Base-by-base conservation (phyloP, 306 rosid species). In the Castanea mollissima region DNA sequence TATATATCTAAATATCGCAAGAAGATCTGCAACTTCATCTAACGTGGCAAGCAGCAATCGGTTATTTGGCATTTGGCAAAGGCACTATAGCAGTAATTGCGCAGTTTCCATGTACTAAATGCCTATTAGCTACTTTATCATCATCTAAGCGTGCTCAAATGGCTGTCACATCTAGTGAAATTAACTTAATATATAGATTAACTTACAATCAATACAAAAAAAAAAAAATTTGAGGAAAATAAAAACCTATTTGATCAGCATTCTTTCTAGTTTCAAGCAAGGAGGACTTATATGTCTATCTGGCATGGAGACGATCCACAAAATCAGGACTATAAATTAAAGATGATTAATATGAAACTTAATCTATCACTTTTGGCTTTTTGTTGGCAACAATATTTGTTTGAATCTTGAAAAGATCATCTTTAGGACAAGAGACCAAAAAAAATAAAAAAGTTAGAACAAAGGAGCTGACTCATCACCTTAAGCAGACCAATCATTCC, bases 351-450 rank as follows among this genome's bases (percentile, higher is more conserved):
- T 56, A 5, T 55, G 23, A 15, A 5, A 6, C 27, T 38, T 13
- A 10, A 72, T 18, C 76, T 12, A 7, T 52, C 46, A 15, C 21
- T 60, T 75, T 25, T 75, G 59, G 15, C 23, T 12, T 38, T 54
- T 68, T 67, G 19, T 19, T 35, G 56, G 58, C 16, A 34, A 32
- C 44, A 71, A 78, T n/a, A n/a, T 55, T 13, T 41, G 23, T 57
- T 70, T 78, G 70, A 71, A 35, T 71, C 5, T 9, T n/a, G 31
- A 56, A 21, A 18, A 57, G 52, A 56, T 12, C 52, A 29, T 52
- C 52, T 49, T 63, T 20, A 31, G 23, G 69, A 55, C 65, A 78
- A 78, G 18, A 56, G 81, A 52, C 76, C 46, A 69, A 19, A 71
- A 55, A 49, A 49, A 38, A 7, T 2, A 38, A 38, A 38, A 38